Base-by-base conservation (phyloP, 495 filamentous ascomycete genomes). In the Entonaema liquescens region DNA sequence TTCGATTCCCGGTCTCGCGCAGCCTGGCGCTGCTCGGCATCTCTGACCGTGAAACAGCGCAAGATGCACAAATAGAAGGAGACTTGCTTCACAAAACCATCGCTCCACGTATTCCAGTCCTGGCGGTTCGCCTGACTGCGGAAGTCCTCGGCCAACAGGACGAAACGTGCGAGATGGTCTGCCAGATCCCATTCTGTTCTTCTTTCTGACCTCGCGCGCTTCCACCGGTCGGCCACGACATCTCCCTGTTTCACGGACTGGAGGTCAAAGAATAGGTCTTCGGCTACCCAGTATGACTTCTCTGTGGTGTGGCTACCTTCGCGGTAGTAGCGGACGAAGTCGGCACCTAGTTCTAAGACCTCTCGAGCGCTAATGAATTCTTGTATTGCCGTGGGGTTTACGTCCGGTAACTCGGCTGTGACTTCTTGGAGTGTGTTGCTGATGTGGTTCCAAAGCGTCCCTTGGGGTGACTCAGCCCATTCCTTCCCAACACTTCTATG, bases 201-300 rank as follows among this genome's bases (percentile, higher is more conserved):
- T 28, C 33, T 65, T 28, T 72, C 67, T 8, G 67, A 5, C 2
- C 52, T 42, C 6, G 67, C 67, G 5, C 49, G 57, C 6, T 67
- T 56, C 71, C 71, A 74, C 5, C 58, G 42, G 2, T 25, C 28
- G 8, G 68, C 58, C 19, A 29, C 29, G 38, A 28, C 42, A 35
- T 76, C 74, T 3, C 74, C 68, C 33, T 74, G 71, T 62, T 76
- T 76, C 19, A 76, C 68, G 0, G 65, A 35, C 52, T 76, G 71
- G 13, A 76, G 68, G 42, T 72, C 65, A 50, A 71, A 76, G 71
- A 76, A 76, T 15, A 76, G 56, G 38, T 72, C 74, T 36, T 74
- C 68, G 9, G 74, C 74, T 19, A 56, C 56, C 62, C 65, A 74
- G 28, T 63, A 42, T 19, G 64, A 23, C 65, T 68, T 69, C 54